Evolutionary conservation across 2,329 filamentous ascomycete genomes (phyloP), one percentile per base, ranked within the genome.

Genomic region (Paramyrothecium roridum): DNA sequence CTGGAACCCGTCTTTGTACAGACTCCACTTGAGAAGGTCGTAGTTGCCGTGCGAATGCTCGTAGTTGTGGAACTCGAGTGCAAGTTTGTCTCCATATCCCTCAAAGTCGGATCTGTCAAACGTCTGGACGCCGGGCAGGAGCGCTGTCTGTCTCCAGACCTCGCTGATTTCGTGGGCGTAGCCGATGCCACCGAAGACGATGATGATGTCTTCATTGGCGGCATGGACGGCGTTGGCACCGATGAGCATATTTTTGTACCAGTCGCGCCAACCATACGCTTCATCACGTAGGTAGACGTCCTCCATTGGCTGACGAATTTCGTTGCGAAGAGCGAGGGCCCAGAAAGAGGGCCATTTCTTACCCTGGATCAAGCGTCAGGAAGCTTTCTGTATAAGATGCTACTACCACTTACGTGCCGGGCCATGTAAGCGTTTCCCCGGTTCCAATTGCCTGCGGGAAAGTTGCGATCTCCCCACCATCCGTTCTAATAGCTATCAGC

Each of bases 1-100:
- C 58, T 78, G 72, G 71, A 81, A 45, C 20, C 40, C 40, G 40
- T n/a, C 40, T 13, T 45, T 21, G 40, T 45, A 45, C 17, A 45
- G 8, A 13, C 40, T n/a, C 40, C 17, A 45, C 40, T 21, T n/a
- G 17, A 45, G 40, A 8, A 45, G 40, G 40, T n/a, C 40, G 40
- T 45, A 45, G 40, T 45, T 45, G 40, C 20, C 40, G 40, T 45
- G 20, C 40, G 17, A 21, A 21, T 45, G 17, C 17, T 45, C 20
- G 40, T 45, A 45, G 40, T 45, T 45, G 40, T 45, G 40, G 40
- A 45, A 45, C 40, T 45, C 40, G 40, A 45, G 40, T n/a, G 20
- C 40, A 21, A 45, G 40, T 13, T 45, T 45, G 40, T 45, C 40
- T 45, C 8, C 17, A 21, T 45, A 45, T 8, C 40, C 40, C 17